These are phyloP conservation scores for Thalassiosira delicatula DNA, from an alignment of 352 stramenopile species.

Conservation along the genomic window DNA sequence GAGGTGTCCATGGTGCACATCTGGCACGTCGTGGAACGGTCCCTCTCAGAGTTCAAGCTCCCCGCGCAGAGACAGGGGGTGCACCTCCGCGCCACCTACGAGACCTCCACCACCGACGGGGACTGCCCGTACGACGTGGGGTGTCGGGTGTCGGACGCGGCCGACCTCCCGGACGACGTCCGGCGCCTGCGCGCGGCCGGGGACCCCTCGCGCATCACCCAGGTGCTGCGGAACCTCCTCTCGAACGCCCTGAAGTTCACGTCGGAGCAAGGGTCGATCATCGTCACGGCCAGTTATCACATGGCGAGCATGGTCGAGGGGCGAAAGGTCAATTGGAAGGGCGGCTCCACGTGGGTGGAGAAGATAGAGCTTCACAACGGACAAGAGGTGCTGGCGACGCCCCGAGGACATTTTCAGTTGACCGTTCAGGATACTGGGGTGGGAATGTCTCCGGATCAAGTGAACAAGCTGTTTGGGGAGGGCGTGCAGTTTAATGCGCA, in stretches of 20 bases:
- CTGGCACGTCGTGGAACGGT: constrained; percentile 40
- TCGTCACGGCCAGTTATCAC: constrained; percentile 22
- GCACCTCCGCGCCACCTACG: constrained; percentile 34
- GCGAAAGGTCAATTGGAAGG: constrained; percentile 11
- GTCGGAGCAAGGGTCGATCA: constrained; percentile 34
- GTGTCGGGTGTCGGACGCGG: background rate
- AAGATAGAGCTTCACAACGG: constrained; percentile 39
- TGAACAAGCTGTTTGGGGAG: constrained; percentile 59
- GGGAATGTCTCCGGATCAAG: constrained; percentile 59
- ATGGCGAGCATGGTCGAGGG: constrained; percentile 4
- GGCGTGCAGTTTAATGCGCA: constrained; percentile 73
- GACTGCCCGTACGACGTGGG: constrained; percentile 2
- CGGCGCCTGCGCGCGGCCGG: constrained; percentile 41
- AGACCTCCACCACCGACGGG: background rate
- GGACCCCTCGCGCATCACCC: constrained; percentile 57
- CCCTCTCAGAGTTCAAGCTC: constrained; percentile 65
- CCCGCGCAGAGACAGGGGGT: constrained; percentile 55
- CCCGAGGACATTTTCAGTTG: constrained; percentile 42
- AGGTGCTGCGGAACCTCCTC: constrained; percentile 75
- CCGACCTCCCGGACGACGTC: constrained; percentile 23
- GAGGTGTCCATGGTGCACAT: constrained; percentile 57
- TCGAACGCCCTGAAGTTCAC: constrained; percentile 81
- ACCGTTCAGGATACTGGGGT: constrained; percentile 53
- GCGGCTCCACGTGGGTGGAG: constrained; percentile 4
- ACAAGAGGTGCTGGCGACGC: constrained; percentile 21